A percentile compares a stretch with the other conserved stretches of the same genome.
Evolutionary conservation across 495 filamentous ascomycete species (phyloP).

Genomic region (Pyronema omphalodes): DNA sequence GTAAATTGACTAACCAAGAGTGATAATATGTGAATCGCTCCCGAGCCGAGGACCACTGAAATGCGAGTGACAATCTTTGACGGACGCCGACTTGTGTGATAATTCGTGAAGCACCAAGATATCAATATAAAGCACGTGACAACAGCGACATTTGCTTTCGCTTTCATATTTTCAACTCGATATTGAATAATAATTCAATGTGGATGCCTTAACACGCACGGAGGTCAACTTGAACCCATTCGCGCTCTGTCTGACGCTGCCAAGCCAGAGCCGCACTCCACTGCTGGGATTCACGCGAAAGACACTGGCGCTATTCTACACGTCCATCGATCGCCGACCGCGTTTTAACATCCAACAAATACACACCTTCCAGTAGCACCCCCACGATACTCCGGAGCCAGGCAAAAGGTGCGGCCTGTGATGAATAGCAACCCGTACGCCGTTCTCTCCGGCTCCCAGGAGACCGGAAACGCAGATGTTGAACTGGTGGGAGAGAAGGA

Average conservation of each 20-base stretch:
- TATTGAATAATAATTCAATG: no score
- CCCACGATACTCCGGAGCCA: neutral
- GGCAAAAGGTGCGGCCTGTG: neutral
- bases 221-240: no score
- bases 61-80: no score
- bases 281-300: neutral
- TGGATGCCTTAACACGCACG: no score
- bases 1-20: no score
- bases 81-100: no score
- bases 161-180: no score
- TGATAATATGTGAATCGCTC: no score
- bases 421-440: constrained; percentile 9
- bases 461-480: constrained; percentile 10
- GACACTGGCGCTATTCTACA: neutral
- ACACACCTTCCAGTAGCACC: neutral
- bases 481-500: constrained; percentile 22
- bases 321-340: neutral
- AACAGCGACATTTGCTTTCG: no score
- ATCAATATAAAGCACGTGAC: no score
- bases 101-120: no score
- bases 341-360: neutral
- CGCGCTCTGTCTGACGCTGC: neutral
- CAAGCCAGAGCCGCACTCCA: neutral
- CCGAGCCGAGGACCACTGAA: no score
- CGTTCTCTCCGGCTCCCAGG: constrained; percentile 14